Evolutionary conservation across 768 basidiomycete genomes (phyloP).

Genomic region (Phlebiopsis flavidoalba): DNA sequence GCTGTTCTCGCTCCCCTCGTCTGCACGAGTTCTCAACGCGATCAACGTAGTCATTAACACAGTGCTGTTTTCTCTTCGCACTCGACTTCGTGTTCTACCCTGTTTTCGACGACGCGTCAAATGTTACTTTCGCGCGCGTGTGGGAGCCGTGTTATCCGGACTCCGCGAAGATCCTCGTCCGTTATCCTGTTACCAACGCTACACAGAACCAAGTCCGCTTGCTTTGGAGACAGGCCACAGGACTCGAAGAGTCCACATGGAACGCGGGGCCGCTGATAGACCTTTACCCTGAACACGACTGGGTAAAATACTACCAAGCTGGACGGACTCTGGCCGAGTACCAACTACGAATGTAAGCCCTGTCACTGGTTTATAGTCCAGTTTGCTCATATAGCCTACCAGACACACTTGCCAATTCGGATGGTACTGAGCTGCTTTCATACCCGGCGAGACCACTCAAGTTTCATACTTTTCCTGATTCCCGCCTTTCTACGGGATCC

Average conservation of each 20-base stretch:
- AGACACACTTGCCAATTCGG: slow-evolving; percentile 40
- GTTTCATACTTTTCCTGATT: slow-evolving; percentile 76
- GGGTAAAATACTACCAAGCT: slow-evolving; percentile 53
- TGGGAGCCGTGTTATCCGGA: slow-evolving; percentile 69
- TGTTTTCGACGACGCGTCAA: slow-evolving; percentile 45
- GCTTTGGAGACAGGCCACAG: slow-evolving; percentile 38
- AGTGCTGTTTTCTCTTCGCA: slow-evolving; percentile 28
- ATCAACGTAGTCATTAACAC: slow-evolving; percentile 34
- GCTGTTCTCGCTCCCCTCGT: slow-evolving; percentile 29
- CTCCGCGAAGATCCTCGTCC: slow-evolving; percentile 55
- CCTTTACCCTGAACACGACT: slow-evolving; percentile 45
- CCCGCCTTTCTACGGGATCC: slow-evolving; percentile 44
- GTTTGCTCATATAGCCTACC: too few species aligned
- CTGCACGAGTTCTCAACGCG: slow-evolving; percentile 17
- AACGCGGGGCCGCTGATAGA: slow-evolving; percentile 46
- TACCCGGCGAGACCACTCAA: slow-evolving; percentile 45
- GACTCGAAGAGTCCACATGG: slow-evolving; percentile 36
- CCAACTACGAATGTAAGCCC: slow-evolving; percentile 62
- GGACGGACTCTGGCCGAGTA: slow-evolving; percentile 60
- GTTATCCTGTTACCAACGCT: slow-evolving; percentile 43
- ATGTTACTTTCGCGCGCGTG: slow-evolving; percentile 60
- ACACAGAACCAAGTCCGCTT: slow-evolving; percentile 30
- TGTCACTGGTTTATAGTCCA: background rate
- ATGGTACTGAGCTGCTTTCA: slow-evolving; percentile 39
- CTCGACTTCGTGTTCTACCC: slow-evolving; percentile 54